Conservation (phyloP, 2,329 filamentous ascomycete species). For the Cordyceps cicadae region DNA sequence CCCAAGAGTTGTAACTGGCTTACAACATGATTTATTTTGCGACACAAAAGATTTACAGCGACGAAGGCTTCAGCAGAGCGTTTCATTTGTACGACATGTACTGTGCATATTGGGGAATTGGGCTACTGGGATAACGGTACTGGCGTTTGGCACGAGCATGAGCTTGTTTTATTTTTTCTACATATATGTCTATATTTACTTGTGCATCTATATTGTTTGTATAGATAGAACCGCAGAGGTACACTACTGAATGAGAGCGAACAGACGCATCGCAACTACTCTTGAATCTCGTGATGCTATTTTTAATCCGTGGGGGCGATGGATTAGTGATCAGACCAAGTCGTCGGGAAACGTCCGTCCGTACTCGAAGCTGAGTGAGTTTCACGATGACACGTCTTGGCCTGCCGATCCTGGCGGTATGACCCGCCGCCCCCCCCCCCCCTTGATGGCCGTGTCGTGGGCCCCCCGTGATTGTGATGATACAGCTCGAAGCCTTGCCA, state of each 20-base stretch:
- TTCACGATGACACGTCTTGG: conserved; percentile 1
- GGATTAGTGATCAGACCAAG: not conserved
- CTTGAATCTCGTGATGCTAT: not conserved
- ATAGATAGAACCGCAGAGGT: conserved; percentile 5
- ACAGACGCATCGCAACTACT: not conserved
- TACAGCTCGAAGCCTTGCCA: not conserved
- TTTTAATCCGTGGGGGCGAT: too few relatives aligned
- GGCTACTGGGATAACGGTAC: conserved; percentile 8
- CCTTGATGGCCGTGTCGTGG: not conserved
- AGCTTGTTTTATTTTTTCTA: not conserved
- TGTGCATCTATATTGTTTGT: conserved; percentile 1
- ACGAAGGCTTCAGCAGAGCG: conserved; percentile 10
- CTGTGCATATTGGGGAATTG: conserved; percentile 6
- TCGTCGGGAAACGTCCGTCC: not conserved
- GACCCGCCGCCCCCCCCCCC: not conserved
- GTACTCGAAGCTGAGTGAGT: not conserved
- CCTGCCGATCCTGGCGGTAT: not conserved
- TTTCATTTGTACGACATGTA: conserved; percentile 9
- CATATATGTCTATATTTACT: not conserved
- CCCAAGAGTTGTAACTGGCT: conserved; percentile 23
- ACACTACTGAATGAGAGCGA: not conserved
- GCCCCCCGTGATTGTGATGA: not conserved
- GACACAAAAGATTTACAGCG: conserved; percentile 9
- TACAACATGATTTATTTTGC: not conserved
- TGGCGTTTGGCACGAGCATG: conserved; percentile 4